A percentile compares a stretch with the other conserved stretches of the same genome.
Evolutionary conservation across 495 filamentous ascomycete species (phyloP).

Genomic region (Umbilicaria muhlenbergii): DNA sequence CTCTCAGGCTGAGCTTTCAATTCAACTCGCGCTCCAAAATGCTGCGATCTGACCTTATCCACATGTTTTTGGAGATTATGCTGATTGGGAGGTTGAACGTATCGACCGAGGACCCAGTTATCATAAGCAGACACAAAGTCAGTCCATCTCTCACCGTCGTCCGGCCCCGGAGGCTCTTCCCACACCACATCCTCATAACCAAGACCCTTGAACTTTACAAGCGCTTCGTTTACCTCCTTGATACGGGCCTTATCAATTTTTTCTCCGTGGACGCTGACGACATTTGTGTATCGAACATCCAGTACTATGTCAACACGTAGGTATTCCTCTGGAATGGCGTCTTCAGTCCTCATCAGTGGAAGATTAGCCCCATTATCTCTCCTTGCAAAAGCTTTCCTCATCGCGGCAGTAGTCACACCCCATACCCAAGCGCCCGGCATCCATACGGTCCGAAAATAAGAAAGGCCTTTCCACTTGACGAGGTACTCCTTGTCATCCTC

Average conservation of each 20-base stretch:
- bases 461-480: constrained; percentile 67
- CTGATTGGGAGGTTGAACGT: constrained; percentile 41
- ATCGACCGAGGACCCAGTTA: constrained; percentile 64
- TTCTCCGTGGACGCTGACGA: constrained; percentile 29
- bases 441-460: constrained; percentile 71
- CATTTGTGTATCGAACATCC: constrained; percentile 47
- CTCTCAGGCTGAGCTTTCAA: constrained; percentile 57
- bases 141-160: constrained; percentile 53
- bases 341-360: constrained; percentile 54
- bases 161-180: constrained; percentile 63
- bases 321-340: constrained; percentile 75
- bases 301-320: constrained; percentile 79
- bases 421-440: constrained; percentile 79
- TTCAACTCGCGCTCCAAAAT: constrained; percentile 51
- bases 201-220: constrained; percentile 91
- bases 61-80: constrained; percentile 43
- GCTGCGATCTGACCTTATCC: constrained; percentile 37
- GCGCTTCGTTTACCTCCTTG: constrained; percentile 49
- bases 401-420: constrained; percentile 45
- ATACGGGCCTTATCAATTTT: constrained; percentile 53
- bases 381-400: constrained; percentile 61
- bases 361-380: constrained; percentile 41
- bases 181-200: constrained; percentile 82
- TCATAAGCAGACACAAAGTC: constrained; percentile 72
- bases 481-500: constrained; percentile 79